Percentiles rank a stretch among this genome's conserved stretches.
Conservation (phyloP, 2,329 filamentous ascomycete genomes). For the Xylaria arbuscula region DNA sequence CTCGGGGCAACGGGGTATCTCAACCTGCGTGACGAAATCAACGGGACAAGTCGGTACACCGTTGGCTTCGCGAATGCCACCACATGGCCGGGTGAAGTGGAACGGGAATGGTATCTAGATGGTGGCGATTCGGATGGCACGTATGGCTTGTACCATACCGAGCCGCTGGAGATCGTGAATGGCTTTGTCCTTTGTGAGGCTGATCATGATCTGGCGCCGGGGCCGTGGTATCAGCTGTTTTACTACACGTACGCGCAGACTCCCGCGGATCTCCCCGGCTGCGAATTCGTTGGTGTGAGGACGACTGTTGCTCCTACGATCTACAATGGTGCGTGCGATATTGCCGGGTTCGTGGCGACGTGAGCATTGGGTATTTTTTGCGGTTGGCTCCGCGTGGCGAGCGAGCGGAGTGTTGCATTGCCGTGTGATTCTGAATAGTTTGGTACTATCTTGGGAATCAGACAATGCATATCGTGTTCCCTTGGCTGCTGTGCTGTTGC, state of each 20-base stretch:
- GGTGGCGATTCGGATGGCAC: slow-evolving; percentile 33
- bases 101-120: slow-evolving; percentile 35
- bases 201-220: slow-evolving; percentile 34
- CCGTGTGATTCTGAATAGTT: not conserved
- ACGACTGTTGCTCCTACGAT: slow-evolving; percentile 42
- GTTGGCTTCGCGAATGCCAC: slow-evolving; percentile 41
- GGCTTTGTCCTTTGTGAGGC: slow-evolving; percentile 40
- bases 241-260: slow-evolving; percentile 31
- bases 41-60: slow-evolving; percentile 35
- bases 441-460: too few relatives aligned
- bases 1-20: slow-evolving; percentile 40
- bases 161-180: slow-evolving; percentile 26
- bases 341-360: slow-evolving; percentile 35
- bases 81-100: slow-evolving; percentile 37
- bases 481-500: not conserved
- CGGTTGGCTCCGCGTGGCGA: not conserved
- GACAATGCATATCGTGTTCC: not conserved
- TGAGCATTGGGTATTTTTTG: not conserved
- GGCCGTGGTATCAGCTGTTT: slow-evolving; percentile 41
- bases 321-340: slow-evolving; percentile 40
- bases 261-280: slow-evolving; percentile 32
- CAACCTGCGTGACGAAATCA: slow-evolving; percentile 38
- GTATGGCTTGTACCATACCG: slow-evolving; percentile 35
- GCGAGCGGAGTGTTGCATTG: not conserved
- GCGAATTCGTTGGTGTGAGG: slow-evolving; percentile 40